Evolutionary conservation across 2,329 filamentous ascomycete genomes (phyloP).

Genomic region (Annulohypoxylon truncatum): DNA sequence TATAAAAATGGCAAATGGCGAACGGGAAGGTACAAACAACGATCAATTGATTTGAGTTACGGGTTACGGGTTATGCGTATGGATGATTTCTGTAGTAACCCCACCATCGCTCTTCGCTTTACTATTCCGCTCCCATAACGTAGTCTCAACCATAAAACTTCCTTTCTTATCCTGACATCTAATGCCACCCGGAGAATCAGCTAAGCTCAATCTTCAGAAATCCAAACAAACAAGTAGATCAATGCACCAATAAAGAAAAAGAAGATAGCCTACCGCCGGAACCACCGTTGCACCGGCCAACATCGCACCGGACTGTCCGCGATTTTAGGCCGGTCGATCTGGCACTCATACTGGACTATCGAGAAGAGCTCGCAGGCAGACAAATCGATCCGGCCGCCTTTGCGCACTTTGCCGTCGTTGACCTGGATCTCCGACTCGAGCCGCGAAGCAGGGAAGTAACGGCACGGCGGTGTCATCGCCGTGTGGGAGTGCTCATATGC

Average conservation of each 20-base stretch:
- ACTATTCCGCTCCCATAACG: constrained; percentile 66
- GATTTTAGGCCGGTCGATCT: constrained; percentile 61
- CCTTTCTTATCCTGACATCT: constrained; percentile 70
- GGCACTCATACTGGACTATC: constrained; percentile 71
- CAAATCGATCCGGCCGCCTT: constrained; percentile 63
- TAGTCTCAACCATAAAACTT: constrained; percentile 71
- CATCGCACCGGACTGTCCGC: constrained; percentile 63
- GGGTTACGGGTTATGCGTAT: neutral
- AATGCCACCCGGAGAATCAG: constrained; percentile 10
- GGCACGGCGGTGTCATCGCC: constrained; percentile 69
- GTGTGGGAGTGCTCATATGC: neutral
- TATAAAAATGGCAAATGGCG: neutral
- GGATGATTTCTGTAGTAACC: neutral
- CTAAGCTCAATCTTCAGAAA: neutral
- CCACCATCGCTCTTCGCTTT: constrained; percentile 32
- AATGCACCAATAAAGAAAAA: constrained; percentile 3
- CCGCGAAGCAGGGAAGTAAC: constrained; percentile 64
- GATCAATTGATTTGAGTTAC: neutral
- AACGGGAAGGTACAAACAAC: neutral
- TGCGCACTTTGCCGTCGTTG: constrained; percentile 64
- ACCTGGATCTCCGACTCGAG: constrained; percentile 63
- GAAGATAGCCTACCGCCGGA: constrained; percentile 63
- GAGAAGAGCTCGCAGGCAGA: constrained; percentile 66
- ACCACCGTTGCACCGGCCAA: constrained; percentile 68
- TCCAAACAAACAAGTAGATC: no score